Percentiles rank a stretch among this genome's conserved stretches.
Evolutionary conservation across 495 filamentous ascomycete genomes (phyloP).

Genomic region (Zalerion maritima): DNA sequence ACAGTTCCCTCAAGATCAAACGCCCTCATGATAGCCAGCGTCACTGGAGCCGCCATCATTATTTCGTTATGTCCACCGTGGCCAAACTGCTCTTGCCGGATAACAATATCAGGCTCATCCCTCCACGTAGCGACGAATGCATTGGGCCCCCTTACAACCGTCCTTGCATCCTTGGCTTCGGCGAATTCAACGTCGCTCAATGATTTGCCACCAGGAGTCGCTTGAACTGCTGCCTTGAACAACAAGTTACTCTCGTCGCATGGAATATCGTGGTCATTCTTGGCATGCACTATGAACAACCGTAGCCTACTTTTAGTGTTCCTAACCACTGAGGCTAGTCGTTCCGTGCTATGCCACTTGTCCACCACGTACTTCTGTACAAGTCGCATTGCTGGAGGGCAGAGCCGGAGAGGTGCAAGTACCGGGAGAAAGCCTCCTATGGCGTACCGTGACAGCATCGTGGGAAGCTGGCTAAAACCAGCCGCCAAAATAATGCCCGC

Average conservation of each 20-base stretch:
- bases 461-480: conserved; percentile 59
- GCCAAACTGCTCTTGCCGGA: conserved; percentile 38
- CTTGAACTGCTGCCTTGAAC: conserved; percentile 38
- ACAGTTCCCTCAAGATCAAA: conserved; percentile 38
- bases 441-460: conserved; percentile 46
- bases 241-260: conserved; percentile 44
- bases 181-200: conserved; percentile 16
- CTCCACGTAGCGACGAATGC: conserved; percentile 27
- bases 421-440: conserved; percentile 65
- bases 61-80: conserved; percentile 48
- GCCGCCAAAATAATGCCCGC: conserved; percentile 64
- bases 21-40: conserved; percentile 47
- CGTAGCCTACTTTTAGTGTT: conserved; percentile 39
- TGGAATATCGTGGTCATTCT: conserved; percentile 64
- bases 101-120: conserved; percentile 21
- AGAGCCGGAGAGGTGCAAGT: conserved; percentile 49
- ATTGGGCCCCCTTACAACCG: conserved; percentile 19
- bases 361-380: conserved; percentile 32
- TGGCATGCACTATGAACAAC: conserved; percentile 61
- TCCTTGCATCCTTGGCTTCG: conserved; percentile 26
- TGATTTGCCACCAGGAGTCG: conserved; percentile 24
- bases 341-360: conserved; percentile 34
- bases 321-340: conserved; percentile 27
- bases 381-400: conserved; percentile 26
- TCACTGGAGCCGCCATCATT: conserved; percentile 36